These are phyloP conservation scores for Penicillium sp. DNA, from an alignment of 2,329 filamentous ascomycete species.

Conservation along the genomic window DNA sequence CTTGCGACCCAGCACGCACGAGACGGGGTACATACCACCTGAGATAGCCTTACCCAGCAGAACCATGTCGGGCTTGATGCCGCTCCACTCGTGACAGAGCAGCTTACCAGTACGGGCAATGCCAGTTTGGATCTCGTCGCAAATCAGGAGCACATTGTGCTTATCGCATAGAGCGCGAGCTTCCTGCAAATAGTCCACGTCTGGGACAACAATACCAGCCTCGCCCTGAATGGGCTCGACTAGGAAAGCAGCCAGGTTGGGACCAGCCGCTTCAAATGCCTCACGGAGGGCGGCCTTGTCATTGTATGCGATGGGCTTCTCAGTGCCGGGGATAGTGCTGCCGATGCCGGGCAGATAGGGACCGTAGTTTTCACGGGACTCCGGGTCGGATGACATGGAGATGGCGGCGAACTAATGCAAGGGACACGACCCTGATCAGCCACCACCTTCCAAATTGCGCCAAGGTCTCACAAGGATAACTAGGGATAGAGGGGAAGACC, in stretches of 20 bases:
- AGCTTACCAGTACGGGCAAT: conserved; percentile 92
- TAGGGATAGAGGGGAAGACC: conserved; percentile 31
- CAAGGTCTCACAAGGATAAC: neutral
- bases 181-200: conserved; percentile 76
- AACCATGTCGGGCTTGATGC: conserved; percentile 91
- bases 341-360: conserved; percentile 90
- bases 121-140: conserved; percentile 97
- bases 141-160: conserved; percentile 93
- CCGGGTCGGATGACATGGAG: conserved; percentile 89
- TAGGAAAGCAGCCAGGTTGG: conserved; percentile 84
- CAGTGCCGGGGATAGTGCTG: conserved; percentile 67
- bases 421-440: conserved; percentile 1
- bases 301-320: conserved; percentile 77
- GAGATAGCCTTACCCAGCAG: conserved; percentile 96
- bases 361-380: conserved; percentile 94
- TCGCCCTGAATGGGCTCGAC: conserved; percentile 97
- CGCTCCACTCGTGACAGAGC: conserved; percentile 90
- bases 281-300: conserved; percentile 74
- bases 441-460: neutral
- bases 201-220: conserved; percentile 91
- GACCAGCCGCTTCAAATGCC: conserved; percentile 72
- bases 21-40: conserved; percentile 98
- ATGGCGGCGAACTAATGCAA: conserved; percentile 75
- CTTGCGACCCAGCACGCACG: conserved; percentile 77
- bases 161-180: conserved; percentile 84